Evolutionary conservation across 1,139 yeast species (phyloP), one percentile per base, ranked within the genome.

Genomic region (Pichia sp.): DNA sequence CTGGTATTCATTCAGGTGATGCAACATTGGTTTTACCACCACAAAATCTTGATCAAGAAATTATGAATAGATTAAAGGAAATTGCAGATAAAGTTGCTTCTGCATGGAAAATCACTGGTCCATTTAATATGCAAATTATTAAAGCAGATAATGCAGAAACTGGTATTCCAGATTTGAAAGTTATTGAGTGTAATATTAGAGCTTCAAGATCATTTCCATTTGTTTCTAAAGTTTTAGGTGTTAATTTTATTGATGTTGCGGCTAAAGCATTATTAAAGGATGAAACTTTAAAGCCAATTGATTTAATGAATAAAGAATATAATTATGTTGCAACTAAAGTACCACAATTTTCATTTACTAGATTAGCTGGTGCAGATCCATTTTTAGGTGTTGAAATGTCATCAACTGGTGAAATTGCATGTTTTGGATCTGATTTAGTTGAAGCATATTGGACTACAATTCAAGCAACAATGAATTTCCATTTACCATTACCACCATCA

Each of bases 171-270:
- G 80, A 76, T 53, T 71, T 78, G 59, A 92, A 92, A 78, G 98
- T 92, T 55, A 92, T 92, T 66, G 98, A 92, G 74, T 92, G 98
- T 79, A 92, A 92, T 71, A 86, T 92, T 62, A 86, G 98, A 72
- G 98, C 98, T 43, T 90, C 97, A 18, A 83, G 98, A 69, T 90
- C 97, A 28, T 90, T 92, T 88, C 98, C 98, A 68, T 92, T 92
- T 66, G 97, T 92, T 47, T 90, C 97, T 51, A 92, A 92, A 75
- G 98, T 92, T 43, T 75, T 92, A 56, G 98, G 97, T 56, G 77
- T 78, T 52, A 90, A 92, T 73, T 90, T 92, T 67, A 92, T 92
- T 66, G 96, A 92, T 48, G 89, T 88, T 61, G 97, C 97, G 27
- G 89, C 89, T 52, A 82, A 79, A 67, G 95, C 97, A 28, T 76